Evolutionary conservation across 2,329 filamentous ascomycete genomes (phyloP).

Genomic region (Thermomyces lanuginosus): DNA sequence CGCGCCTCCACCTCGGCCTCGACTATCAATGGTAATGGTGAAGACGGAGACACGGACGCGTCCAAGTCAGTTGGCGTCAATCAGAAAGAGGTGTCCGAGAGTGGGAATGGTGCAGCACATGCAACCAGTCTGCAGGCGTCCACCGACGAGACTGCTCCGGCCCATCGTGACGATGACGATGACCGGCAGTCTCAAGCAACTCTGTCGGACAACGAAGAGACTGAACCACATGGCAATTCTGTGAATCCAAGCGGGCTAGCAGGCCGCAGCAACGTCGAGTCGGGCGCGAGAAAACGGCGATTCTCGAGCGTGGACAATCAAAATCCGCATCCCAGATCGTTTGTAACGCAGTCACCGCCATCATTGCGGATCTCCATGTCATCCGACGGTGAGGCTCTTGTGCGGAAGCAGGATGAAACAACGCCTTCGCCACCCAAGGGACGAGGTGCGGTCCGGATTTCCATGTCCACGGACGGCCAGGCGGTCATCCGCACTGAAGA

Average conservation of each 20-base stretch:
- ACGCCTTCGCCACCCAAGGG: constrained; percentile 27
- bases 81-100: constrained; percentile 3
- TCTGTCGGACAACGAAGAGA: too few relatives aligned
- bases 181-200: too few relatives aligned
- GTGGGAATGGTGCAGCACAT: neutral
- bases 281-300: constrained; percentile 20
- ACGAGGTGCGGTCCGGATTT: constrained; percentile 49
- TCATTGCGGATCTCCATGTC: constrained; percentile 26
- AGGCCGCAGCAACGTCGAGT: constrained; percentile 1
- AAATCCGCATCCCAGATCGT: too few relatives aligned
- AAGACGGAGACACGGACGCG: too few relatives aligned
- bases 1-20: constrained; percentile 14
- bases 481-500: constrained; percentile 64
- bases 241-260: neutral
- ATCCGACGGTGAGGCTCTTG: constrained; percentile 25
- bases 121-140: too few relatives aligned
- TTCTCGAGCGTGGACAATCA: constrained; percentile 15
- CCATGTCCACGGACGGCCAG: constrained; percentile 74
- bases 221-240: too few relatives aligned
- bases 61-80: too few relatives aligned
- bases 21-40: too few relatives aligned
- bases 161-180: too few relatives aligned
- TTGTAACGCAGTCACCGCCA: constrained; percentile 18
- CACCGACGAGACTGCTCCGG: too few relatives aligned
- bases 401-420: constrained; percentile 22